Percentiles rank a stretch among this genome's conserved stretches.
phyloP scores from a whole-genome alignment of 2,329 filamentous ascomycete species.

The Lecanicillium sp. region DNA sequence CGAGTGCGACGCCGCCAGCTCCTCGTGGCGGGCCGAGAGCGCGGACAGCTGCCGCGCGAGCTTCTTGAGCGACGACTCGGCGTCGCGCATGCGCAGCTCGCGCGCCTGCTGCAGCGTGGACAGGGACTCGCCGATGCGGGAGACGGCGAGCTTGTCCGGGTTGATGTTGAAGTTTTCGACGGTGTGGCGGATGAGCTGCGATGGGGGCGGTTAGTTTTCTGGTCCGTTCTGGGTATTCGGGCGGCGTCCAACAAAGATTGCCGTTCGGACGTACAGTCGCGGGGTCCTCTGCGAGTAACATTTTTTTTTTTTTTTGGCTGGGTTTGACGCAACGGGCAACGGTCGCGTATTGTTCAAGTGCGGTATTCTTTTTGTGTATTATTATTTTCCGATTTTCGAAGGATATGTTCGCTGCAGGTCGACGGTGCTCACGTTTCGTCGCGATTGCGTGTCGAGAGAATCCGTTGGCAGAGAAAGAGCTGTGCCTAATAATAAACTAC shows the following conservation, averaged over 20 bases:
- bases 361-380: too few species aligned
- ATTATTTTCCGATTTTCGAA: too few species aligned
- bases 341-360: too few species aligned
- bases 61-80: conserved; percentile 61
- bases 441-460: background rate
- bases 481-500: conserved; percentile 13
- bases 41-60: conserved; percentile 71
- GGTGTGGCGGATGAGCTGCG: conserved; percentile 82
- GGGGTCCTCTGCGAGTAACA: conserved; percentile 93
- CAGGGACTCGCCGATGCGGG: conserved; percentile 78
- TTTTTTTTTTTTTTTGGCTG: too few species aligned
- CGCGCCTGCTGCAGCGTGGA: conserved; percentile 79
- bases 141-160: conserved; percentile 77
- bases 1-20: conserved; percentile 69
- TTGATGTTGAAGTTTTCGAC: conserved; percentile 92
- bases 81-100: conserved; percentile 66
- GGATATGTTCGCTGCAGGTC: too few species aligned
- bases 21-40: conserved; percentile 68
- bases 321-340: too few species aligned
- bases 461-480: background rate
- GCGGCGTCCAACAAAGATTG: background rate
- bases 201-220: conserved; percentile 7
- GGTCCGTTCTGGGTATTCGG: background rate
- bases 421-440: too few species aligned
- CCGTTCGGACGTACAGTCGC: conserved; percentile 58